phyloP scores from a whole-genome alignment of 2,329 filamentous ascomycete genomes.

The Paecilomyces niveus region DNA sequence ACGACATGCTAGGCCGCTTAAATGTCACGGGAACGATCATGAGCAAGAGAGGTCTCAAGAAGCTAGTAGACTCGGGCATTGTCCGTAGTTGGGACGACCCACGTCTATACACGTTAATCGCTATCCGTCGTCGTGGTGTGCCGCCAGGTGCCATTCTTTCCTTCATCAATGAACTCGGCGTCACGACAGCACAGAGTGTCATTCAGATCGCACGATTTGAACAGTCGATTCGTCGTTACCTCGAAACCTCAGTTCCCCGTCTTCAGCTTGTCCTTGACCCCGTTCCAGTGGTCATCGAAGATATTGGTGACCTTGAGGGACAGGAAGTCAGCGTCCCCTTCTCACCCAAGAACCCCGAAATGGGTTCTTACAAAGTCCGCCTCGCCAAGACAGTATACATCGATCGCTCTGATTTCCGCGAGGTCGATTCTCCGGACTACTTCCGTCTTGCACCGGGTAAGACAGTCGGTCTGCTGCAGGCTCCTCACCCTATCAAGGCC shows the following conservation, averaged over 20 bases:
- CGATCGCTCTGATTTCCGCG: conserved; percentile 70
- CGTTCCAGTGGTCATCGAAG: conserved; percentile 72
- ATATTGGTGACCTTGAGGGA: conserved; percentile 58
- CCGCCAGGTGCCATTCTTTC: conserved; percentile 82
- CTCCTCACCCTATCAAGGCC: conserved; percentile 62
- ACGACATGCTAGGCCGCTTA: conserved; percentile 52
- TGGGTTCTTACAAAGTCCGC: conserved; percentile 48
- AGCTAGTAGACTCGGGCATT: conserved; percentile 67
- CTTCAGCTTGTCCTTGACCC: conserved; percentile 87
- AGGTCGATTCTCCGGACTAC: conserved; percentile 64
- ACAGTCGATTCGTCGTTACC: conserved; percentile 73
- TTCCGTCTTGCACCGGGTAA: conserved; percentile 72
- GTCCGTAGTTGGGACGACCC: conserved; percentile 91
- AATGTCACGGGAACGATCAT: conserved; percentile 80
- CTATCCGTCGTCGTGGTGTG: conserved; percentile 73
- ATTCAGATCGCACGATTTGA: conserved; percentile 82
- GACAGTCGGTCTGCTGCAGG: conserved; percentile 65
- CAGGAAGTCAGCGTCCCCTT: conserved; percentile 66
- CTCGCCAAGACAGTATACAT: conserved; percentile 80
- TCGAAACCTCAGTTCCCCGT: conserved; percentile 80
- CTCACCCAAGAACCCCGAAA: conserved; percentile 63
- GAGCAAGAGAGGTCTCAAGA: conserved; percentile 76
- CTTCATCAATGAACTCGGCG: conserved; percentile 85
- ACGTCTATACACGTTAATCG: conserved; percentile 79
- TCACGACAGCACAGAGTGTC: conserved; percentile 72